Percentiles rank a stretch among this genome's conserved stretches.
Conservation (phyloP, 345 rosid species). For the Brassica napus region DNA sequence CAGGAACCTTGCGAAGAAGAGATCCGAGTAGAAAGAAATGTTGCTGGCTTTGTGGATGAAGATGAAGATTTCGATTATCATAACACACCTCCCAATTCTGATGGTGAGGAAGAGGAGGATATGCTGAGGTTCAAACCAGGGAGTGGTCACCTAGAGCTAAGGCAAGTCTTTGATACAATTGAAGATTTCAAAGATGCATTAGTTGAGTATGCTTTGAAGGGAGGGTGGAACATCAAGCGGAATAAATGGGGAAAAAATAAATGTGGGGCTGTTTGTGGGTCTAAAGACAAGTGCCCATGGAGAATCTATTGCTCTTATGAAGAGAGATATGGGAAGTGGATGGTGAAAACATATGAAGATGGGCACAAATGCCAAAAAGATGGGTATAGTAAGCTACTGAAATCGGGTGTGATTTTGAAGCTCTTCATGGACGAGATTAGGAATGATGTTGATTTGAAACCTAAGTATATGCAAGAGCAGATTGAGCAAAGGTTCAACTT, state of each 20-base stretch:
- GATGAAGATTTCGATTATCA: not conserved
- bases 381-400: not conserved
- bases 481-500: not conserved
- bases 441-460: not conserved
- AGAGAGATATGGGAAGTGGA: not conserved
- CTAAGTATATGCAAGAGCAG: not conserved
- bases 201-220: not conserved
- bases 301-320: not conserved
- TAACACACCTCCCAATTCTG: not conserved
- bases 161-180: not conserved
- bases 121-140: not conserved
- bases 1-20: not conserved
- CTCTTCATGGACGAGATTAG: not conserved
- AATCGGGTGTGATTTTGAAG: not conserved
- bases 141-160: not conserved
- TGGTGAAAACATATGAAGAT: not conserved
- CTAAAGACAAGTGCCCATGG: not conserved
- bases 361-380: not conserved
- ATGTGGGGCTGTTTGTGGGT: not conserved
- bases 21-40: not conserved
- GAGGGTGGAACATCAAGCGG: not conserved
- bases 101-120: not conserved
- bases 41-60: not conserved
- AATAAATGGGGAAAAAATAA: not conserved
- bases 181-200: not conserved